Evolutionary conservation across 2,329 filamentous ascomycete species (phyloP), one percentile per base, ranked within the genome.

Genomic region (Fusarium gaditjirri): DNA sequence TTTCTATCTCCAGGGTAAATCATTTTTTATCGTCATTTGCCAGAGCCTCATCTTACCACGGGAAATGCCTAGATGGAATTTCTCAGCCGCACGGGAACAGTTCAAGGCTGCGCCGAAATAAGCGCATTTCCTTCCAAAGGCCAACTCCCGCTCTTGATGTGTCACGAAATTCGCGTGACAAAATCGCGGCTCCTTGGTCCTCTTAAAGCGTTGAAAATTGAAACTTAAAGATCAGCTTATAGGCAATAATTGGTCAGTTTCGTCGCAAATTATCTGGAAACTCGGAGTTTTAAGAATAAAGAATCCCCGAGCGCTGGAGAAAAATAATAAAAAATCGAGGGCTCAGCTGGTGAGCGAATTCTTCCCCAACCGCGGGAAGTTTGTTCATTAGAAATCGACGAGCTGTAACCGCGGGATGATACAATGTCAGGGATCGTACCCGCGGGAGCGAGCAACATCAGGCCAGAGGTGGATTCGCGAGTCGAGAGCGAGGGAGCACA

Each of bases 141-240:
- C 23, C 5, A 16, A 12, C 19, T 16, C 4, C 5, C 14, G 6
- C 4, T 4, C 8, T 21, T 21, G 19, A 21, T 21, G 12, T 17
- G 14, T 5, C 13, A 13, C 12, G 3, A 16, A 36, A 13, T 1
- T 10, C 3, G 4, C 27, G 25, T 25, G 17, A 3, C 17, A 16
- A 3, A 16, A 12, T 4, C 6, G 3, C 3, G 3, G 3, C 25
- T 11, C 2, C 13, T 27, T 9, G 2, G 3, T 33, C 10, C 2
- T 12, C 10, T 6, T 7, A 31, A 8, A n/a, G 0, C 3, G 11
- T 6, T 3, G 21, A 23, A 11, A 21, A 36, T 6, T 11, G 17
- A 25, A n/a, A n/a, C n/a, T n/a, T n/a, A n/a, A 14, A 21, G 8
- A 36, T 12, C 9, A 6, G 9, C 31, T 21, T 0, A 16, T 6